Conservation (phyloP, 306 rosid genomes). For the Corylus avellana region DNA sequence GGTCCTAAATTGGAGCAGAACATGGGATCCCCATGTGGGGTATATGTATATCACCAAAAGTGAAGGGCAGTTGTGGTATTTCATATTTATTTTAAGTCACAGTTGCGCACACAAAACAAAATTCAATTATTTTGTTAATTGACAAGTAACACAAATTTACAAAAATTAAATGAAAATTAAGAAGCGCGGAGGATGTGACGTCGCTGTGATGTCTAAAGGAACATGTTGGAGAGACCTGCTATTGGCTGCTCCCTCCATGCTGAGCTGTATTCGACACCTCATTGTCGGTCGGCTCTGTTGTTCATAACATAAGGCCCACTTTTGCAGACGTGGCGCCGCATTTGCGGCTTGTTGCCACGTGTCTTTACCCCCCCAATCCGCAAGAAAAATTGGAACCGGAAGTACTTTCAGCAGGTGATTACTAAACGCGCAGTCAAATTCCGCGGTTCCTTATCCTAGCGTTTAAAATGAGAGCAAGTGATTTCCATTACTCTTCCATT, state of each 20-base stretch:
- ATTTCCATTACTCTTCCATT: too few species aligned
- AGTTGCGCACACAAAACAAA: not conserved
- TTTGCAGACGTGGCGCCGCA: constrained; percentile 8
- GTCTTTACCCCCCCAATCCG: not conserved
- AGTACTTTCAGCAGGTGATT: too few species aligned
- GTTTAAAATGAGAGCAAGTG: too few species aligned
- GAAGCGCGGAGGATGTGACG: constrained; percentile 19
- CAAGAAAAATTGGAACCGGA: not conserved
- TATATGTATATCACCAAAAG: not conserved
- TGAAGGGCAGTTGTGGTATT: constrained; percentile 26
- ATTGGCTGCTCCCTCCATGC: constrained; percentile 6
- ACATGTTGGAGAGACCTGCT: constrained; percentile 5
- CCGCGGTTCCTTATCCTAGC: too few species aligned
- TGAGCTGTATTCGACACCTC: constrained; percentile 24
- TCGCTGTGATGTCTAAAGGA: constrained; percentile 4
- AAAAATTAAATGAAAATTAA: not conserved
- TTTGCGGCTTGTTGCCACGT: constrained; percentile 12
- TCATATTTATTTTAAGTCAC: too few species aligned
- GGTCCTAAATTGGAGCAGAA: constrained; percentile 13
- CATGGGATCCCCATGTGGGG: constrained; percentile 20
- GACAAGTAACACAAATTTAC: not conserved
- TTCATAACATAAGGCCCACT: too few species aligned
- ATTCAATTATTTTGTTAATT: not conserved
- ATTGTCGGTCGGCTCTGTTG: constrained; percentile 15
- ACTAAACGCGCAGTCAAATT: too few species aligned